Conservation (phyloP, 805 yeast genomes). For the Saturnispora serradocipensis region DNA sequence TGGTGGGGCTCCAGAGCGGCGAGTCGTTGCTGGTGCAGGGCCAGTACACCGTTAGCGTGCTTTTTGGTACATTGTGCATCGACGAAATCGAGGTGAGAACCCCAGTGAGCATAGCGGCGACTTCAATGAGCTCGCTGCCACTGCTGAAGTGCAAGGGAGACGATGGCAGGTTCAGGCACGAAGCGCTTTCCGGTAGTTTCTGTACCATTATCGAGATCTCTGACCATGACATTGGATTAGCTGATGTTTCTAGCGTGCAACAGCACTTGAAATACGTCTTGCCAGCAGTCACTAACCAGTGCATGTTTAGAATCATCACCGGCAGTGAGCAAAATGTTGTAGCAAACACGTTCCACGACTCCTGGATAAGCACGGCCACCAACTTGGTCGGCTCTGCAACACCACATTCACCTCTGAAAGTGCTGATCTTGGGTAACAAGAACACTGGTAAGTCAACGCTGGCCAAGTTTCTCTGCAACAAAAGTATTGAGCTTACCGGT, state of each 20-base stretch:
- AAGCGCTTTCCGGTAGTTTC: slow-evolving; percentile 20
- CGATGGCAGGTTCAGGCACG: not conserved
- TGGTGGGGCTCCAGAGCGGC: slow-evolving; percentile 31
- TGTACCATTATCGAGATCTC: slow-evolving; percentile 34
- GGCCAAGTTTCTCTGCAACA: slow-evolving; percentile 44
- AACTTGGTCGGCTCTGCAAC: slow-evolving; percentile 7
- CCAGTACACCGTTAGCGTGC: slow-evolving; percentile 34
- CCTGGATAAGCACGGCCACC: slow-evolving; percentile 20
- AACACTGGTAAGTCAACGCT: slow-evolving; percentile 80
- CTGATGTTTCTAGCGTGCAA: slow-evolving; percentile 32
- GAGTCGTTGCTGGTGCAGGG: slow-evolving; percentile 38
- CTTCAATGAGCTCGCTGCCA: slow-evolving; percentile 33
- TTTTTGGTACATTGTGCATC: slow-evolving; percentile 38
- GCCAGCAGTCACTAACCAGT: slow-evolving; percentile 16
- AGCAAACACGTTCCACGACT: slow-evolving; percentile 21
- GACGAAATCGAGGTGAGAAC: slow-evolving; percentile 29
- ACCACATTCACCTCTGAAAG: slow-evolving; percentile 11
- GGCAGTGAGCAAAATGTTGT: slow-evolving; percentile 20
- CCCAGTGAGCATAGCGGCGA: slow-evolving; percentile 23
- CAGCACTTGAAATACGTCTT: slow-evolving; percentile 39
- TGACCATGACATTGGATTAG: slow-evolving; percentile 36
- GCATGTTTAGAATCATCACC: slow-evolving; percentile 31
- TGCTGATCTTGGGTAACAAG: slow-evolving; percentile 53
- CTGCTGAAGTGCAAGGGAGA: slow-evolving; percentile 28
- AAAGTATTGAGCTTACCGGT: slow-evolving; percentile 24